Evolutionary conservation across 2,329 filamentous ascomycete genomes (phyloP), one percentile per base, ranked within the genome.

Genomic region (Fusarium keratoplasticum): DNA sequence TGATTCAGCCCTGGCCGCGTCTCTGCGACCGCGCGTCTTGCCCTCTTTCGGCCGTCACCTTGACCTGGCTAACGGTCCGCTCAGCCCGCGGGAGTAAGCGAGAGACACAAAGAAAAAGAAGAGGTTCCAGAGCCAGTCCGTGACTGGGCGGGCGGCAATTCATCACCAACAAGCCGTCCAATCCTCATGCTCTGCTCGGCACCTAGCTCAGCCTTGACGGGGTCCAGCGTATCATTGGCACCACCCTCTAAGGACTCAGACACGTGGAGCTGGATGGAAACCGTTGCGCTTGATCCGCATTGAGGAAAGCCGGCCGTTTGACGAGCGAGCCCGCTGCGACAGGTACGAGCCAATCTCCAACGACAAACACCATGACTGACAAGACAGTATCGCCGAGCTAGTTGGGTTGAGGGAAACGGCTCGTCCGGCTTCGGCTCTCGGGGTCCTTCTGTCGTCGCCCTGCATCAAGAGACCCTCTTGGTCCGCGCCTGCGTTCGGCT

Each of bases 181-280:
- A 64, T 64, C 47, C 57, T 50, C 64, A 29, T 25, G 35, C 35
- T 54, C 40, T 52, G 31, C n/a, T 14, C 58, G 31, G 58, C 59
- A 55, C 47, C 65, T 67, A 64, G 59, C 40, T 67, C 61, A 74
- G 71, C 58, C 61, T 69, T 63, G 61, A 67, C 61, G 61, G 61
- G 50, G 20, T 25, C 58, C 42, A 54, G 55, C 33, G 47, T 52
- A 33, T 50, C 69, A 69, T 69, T 72, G 70, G 66, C 72, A 73
- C 71, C 66, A 69, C 65, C 67, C 61, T 66, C 66, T 36, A 47
- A 61, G n/a, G 60, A 58, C 59, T 44, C 68, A 74, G 70, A 71
- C 76, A 74, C 75, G 71, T 76, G 75, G 76, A 70, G 69, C 60
- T 70, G 69, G 57, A 65, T 68, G 71, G 63, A 72, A 77, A 74